Percentiles rank a stretch among this genome's conserved stretches.
Evolutionary conservation across 768 basidiomycete genomes (phyloP).

Genomic region (Heimioporus sp.): DNA sequence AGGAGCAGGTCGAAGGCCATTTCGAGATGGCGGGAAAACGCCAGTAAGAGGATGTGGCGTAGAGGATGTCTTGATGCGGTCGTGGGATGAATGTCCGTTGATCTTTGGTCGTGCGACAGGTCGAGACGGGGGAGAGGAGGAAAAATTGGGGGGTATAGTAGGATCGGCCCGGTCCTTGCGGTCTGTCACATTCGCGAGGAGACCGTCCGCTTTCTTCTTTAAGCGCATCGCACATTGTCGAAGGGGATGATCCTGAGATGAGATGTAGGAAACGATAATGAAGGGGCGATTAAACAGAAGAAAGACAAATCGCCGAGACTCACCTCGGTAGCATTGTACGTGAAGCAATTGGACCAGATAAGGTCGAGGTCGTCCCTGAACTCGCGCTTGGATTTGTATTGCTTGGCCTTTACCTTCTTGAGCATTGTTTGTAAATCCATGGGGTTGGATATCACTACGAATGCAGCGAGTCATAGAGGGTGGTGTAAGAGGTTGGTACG

Average conservation of each 20-base stretch:
- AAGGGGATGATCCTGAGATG: conserved; percentile 78
- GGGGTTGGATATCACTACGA: conserved; percentile 82
- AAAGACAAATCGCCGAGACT: conserved; percentile 28
- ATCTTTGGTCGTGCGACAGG: conserved; percentile 41
- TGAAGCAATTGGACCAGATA: conserved; percentile 95
- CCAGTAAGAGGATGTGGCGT: conserved; percentile 10
- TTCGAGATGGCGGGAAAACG: conserved; percentile 8
- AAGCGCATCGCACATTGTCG: conserved; percentile 79
- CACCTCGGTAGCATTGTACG: conserved; percentile 90
- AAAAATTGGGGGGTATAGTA: conserved; percentile 51
- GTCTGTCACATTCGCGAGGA: conserved; percentile 88
- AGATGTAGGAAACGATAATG: background rate
- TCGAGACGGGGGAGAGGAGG: conserved; percentile 20
- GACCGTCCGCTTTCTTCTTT: conserved; percentile 78
- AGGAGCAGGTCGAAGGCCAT: conserved; percentile 15
- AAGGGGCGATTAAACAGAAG: background rate
- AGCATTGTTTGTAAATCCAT: conserved; percentile 96
- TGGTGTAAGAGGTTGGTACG: conserved; percentile 3
- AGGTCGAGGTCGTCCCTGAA: conserved; percentile 94
- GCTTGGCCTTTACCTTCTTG: conserved; percentile 88
- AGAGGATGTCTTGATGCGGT: conserved; percentile 24
- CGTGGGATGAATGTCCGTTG: conserved; percentile 38
- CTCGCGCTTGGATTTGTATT: conserved; percentile 91
- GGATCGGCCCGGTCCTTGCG: conserved; percentile 78
- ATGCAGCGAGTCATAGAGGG: background rate